These are phyloP conservation scores for Calonectria montana DNA, from an alignment of 2,329 filamentous ascomycete species.

Conservation along the genomic window DNA sequence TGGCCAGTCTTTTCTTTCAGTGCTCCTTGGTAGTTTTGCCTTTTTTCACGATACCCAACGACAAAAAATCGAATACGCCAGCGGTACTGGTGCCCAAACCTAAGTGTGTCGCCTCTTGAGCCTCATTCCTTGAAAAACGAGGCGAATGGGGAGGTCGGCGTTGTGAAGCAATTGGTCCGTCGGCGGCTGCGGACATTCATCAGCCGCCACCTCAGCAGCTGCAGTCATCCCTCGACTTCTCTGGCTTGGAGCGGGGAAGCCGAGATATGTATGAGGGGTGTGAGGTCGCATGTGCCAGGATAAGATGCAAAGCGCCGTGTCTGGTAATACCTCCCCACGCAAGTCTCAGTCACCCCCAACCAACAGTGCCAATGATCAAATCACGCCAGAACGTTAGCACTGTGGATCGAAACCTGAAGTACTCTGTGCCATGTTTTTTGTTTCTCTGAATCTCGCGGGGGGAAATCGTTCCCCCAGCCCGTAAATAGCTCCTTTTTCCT, in stretches of 20 bases:
- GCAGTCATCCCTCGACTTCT: no score
- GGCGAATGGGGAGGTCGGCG: not conserved
- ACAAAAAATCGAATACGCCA: not conserved
- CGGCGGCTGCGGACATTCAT: not conserved
- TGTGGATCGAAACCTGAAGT: not conserved
- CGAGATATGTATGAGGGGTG: not conserved
- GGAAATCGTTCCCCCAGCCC: not conserved
- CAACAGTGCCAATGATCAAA: not conserved
- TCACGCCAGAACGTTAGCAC: not conserved
- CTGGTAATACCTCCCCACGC: not conserved
- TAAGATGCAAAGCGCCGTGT: not conserved
- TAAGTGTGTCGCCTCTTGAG: not conserved
- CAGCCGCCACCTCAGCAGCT: not conserved
- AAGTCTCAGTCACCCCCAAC: not conserved
- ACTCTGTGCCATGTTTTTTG: not conserved
- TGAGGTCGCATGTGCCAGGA: not conserved
- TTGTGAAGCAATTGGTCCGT: not conserved
- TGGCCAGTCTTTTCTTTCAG: not conserved
- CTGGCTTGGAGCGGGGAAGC: not conserved
- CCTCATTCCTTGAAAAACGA: not conserved
- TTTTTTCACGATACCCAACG: not conserved
- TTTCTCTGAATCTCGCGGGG: not conserved
- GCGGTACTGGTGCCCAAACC: not conserved
- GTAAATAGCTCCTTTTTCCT: not conserved
- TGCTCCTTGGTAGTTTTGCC: not conserved